Evolutionary conservation across 805 yeast genomes (phyloP), one percentile per base, ranked within the genome.

Genomic region (Clavispora fructus): DNA sequence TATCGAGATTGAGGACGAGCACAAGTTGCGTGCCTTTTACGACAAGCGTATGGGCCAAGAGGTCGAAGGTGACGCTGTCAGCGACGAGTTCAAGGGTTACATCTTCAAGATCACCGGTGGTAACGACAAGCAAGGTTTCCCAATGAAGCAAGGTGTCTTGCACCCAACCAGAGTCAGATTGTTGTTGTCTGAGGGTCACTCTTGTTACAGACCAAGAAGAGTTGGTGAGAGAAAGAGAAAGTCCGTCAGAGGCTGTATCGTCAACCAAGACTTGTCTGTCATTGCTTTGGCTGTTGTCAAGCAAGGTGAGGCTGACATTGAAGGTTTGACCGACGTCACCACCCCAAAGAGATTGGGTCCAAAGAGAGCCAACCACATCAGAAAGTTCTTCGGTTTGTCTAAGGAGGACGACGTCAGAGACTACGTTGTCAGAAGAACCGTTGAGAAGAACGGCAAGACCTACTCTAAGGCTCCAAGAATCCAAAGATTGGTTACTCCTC

Each of bases 81-180:
- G 96, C 71, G 98, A 94, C 69, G 99, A 95, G 80, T 89, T 92
- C 92, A 92, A 90, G 79, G 99, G 99, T 71, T 94, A 94, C 90
- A 76, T 89, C 72, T 91, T 94, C 87, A 95, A 86, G 83, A 91
- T 94, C 76, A 78, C 97, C 67, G 99, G 99, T 74, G 99, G 99
- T 85, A 94, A 94, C 87, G 99, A 94, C 82, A 94, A 94, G 82
- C 99, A 94, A 83, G 99, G 99, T 82, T 94, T 94, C 97, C 98
- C 99, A 80, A 94, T 95, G 99, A 94, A 91, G 80, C 99, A 95
- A 80, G 99, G 99, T 86, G 99, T 94, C 61, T 80, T 94, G 84
- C 94, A 89, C 82, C 98, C 99, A 79, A 90, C 95, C 85, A 95
- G 99, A 85, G 98, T 94, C 67, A 90, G 87, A 75, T 84, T 94